A percentile compares a stretch with the other conserved stretches of the same genome.
These are phyloP conservation scores for Pezicula rhizophila DNA, from an alignment of 2,329 filamentous ascomycete genomes.

Conservation along the genomic window DNA sequence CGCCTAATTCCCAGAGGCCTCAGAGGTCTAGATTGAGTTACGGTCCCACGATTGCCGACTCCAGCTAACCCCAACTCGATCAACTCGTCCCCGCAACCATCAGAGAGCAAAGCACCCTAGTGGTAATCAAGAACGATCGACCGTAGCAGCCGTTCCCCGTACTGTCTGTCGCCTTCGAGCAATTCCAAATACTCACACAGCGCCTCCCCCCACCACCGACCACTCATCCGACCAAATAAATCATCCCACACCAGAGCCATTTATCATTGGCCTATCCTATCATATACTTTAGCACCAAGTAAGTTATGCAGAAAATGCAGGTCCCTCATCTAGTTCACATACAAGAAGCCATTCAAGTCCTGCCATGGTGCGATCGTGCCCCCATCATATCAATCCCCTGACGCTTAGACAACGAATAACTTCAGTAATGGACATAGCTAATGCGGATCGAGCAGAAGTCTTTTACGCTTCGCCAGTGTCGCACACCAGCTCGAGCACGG, in stretches of 20 bases:
- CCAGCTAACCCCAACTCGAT: no score
- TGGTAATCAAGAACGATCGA: not conserved
- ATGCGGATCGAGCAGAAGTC: not conserved
- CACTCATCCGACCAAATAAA: no score
- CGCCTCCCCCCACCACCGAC: not conserved
- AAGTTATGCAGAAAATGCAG: conserved; percentile 1
- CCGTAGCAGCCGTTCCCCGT: not conserved
- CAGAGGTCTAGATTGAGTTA: no score
- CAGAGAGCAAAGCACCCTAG: not conserved
- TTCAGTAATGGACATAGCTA: not conserved
- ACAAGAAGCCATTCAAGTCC: not conserved
- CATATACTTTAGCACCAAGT: not conserved
- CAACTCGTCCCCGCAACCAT: not conserved
- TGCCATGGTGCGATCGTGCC: not conserved
- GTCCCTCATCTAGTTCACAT: not conserved
- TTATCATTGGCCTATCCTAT: no score
- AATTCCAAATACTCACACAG: not conserved
- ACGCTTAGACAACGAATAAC: not conserved
- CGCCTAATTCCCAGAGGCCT: no score
- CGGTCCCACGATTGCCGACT: no score
- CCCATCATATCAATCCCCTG: not conserved
- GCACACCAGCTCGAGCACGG: not conserved
- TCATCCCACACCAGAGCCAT: no score
- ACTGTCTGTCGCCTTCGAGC: not conserved
- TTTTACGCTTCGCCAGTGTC: not conserved